These are phyloP conservation scores for Yarrowia galli DNA, from an alignment of 1,139 yeast genomes.

Conservation along the genomic window DNA sequence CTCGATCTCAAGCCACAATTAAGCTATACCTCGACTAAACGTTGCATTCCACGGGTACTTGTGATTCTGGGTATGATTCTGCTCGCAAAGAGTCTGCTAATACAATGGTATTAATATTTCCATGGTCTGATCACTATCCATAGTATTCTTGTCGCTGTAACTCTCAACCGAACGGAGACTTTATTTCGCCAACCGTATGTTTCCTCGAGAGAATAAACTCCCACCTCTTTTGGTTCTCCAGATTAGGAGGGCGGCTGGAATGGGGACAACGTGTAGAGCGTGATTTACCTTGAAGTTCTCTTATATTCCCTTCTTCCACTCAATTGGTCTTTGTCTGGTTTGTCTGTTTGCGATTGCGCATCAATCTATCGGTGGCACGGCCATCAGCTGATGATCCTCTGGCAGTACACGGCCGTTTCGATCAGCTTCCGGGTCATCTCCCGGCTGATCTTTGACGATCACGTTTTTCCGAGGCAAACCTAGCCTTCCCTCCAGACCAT, in stretches of 20 bases:
- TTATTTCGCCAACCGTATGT: not conserved
- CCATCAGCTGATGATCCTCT: not conserved
- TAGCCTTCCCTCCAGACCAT: not conserved
- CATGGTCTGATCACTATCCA: not conserved
- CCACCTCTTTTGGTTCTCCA: not conserved
- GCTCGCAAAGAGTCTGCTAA: not conserved
- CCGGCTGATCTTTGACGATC: conserved; percentile 31
- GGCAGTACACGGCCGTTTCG: not conserved
- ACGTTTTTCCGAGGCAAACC: conserved; percentile 8
- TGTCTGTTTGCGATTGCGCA: too few relatives aligned
- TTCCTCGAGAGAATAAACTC: not conserved
- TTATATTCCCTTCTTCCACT: too few relatives aligned
- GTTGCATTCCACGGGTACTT: not conserved
- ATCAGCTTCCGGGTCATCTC: conserved; percentile 16
- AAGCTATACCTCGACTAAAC: not conserved
- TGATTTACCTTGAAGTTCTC: not conserved
- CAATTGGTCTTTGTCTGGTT: too few relatives aligned
- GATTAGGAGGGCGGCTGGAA: conserved; percentile 20
- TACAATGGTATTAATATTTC: too few relatives aligned
- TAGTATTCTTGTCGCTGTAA: not conserved
- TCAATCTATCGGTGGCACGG: not conserved
- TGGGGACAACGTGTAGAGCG: conserved; percentile 3
- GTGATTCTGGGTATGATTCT: not conserved
- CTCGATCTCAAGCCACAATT: not conserved
- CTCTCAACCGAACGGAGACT: not conserved